Evolutionary conservation across 345 rosid genomes (phyloP), one percentile per base, ranked within the genome.

Genomic region (Euclidium syriacum): DNA sequence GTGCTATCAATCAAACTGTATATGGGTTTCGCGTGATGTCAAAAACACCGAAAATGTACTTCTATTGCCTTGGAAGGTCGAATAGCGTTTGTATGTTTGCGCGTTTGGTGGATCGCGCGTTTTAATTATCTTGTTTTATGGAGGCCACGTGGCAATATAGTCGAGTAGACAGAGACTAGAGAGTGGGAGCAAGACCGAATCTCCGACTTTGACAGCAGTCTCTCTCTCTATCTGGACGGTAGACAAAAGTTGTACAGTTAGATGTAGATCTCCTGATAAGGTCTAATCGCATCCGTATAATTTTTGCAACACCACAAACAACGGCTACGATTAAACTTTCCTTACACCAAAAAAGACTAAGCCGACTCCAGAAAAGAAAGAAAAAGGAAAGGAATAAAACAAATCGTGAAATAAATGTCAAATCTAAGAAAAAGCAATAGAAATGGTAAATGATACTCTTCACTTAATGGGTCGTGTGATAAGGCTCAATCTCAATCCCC

Each of bases 171-270:
- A 70, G 64, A 70, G 58, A 70, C 68, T 12, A 60, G 48, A 60
- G 59, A 35, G 34, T 8, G 8, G 39, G 68, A 12, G 22, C 19
- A 32, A 69, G 54, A 61, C 50, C 50, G 69, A 70, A 70, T 63
- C 75, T 55, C 58, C 63, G 75, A 71, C 25, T 54, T 38, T 55
- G 65, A 71, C 75, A 70, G 55, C 38, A 62, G 48, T 69, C 20
- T 26, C 6, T 44, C 17, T 27, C 62, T 52, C 68, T 55, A 48
- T 70, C 75, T 70, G 64, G 75, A 70, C 75, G 70, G 75, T 55
- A 48, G 70, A 41, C 58, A 55, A 62, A 54, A 53, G 57, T 62
- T 54, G 43, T 62, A 62, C 74, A 70, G 74, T 54, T 14, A 9
- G 19, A 19, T 60, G 46, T 16, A 36, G 29, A 54, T 70, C 57